phyloP scores from a whole-genome alignment of 306 rosid genomes.

The Pyrus bretschneideri region DNA sequence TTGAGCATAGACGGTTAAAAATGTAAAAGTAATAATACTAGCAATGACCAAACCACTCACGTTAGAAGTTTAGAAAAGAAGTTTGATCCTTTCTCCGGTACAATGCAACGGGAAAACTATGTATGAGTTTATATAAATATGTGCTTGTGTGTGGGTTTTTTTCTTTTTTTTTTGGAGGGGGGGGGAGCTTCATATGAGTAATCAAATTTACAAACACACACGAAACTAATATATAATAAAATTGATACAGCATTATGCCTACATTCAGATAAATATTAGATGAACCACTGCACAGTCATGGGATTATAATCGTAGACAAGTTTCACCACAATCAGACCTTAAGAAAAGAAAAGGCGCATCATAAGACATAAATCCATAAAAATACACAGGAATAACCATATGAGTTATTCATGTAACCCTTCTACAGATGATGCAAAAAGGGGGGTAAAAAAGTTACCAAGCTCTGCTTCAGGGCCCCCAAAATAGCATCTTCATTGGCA shows the following conservation, averaged over 20 bases:
- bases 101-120: background rate
- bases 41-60: background rate
- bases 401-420: background rate
- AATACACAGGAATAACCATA: background rate
- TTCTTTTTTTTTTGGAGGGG: rapidly evolving
- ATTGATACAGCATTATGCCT: too few species aligned
- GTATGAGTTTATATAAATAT: background rate
- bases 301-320: too few species aligned
- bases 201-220: too few species aligned
- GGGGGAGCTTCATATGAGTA: too few species aligned
- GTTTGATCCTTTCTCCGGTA: background rate
- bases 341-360: too few species aligned
- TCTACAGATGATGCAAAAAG: background rate
- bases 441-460: constrained; percentile 44
- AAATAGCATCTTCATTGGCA: constrained; percentile 94
- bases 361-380: background rate
- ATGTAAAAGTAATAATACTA: constrained; percentile 4
- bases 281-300: too few species aligned
- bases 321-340: too few species aligned
- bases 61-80: background rate
- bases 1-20: constrained; percentile 26
- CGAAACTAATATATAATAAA: too few species aligned
- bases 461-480: constrained; percentile 93
- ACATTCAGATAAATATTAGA: too few species aligned
- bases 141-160: background rate